These are phyloP conservation scores for Digitaria exilis DNA, from an alignment of 202 grass and related monocot species.

Conservation along the genomic window DNA sequence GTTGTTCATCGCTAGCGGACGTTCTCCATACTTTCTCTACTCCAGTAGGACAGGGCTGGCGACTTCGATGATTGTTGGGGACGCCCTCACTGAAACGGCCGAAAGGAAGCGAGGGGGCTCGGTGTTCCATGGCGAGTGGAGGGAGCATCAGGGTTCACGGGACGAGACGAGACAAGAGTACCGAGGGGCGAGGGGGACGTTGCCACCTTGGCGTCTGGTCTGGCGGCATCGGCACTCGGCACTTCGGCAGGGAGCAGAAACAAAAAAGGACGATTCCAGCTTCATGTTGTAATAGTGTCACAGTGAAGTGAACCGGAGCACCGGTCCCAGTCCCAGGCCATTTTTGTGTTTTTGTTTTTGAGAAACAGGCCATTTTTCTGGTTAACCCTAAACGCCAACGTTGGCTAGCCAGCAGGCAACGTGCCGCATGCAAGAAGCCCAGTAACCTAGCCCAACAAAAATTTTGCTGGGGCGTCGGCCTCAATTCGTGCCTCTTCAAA, in stretches of 20 bases:
- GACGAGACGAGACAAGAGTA: neutral
- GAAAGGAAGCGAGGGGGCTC: constrained; percentile 32
- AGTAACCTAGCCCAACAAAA: neutral
- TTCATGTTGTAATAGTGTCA: neutral
- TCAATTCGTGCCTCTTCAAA: neutral
- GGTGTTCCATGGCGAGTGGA: constrained; percentile 29
- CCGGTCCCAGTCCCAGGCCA: too few relatives aligned
- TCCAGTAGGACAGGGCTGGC: too few relatives aligned
- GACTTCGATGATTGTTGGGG: too few relatives aligned
- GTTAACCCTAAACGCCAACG: too few relatives aligned
- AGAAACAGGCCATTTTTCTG: too few relatives aligned
- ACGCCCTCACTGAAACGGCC: too few relatives aligned
- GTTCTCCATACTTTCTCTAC: too few relatives aligned
- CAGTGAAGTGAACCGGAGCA: too few relatives aligned
- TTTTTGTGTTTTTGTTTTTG: too few relatives aligned
- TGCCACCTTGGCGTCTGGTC: constrained; percentile 41
- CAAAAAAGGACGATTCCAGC: constrained; percentile 25
- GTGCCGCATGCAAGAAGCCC: neutral
- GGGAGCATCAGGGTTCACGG: neutral
- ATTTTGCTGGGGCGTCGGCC: too few relatives aligned
- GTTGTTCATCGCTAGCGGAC: too few relatives aligned
- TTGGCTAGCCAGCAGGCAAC: neutral
- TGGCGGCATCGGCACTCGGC: neutral
- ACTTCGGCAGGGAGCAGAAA: neutral
- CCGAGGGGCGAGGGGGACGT: neutral